Evolutionary conservation across 495 filamentous ascomycete species (phyloP), one percentile per base, ranked within the genome.

Genomic region (Aspergillus homomorphus): DNA sequence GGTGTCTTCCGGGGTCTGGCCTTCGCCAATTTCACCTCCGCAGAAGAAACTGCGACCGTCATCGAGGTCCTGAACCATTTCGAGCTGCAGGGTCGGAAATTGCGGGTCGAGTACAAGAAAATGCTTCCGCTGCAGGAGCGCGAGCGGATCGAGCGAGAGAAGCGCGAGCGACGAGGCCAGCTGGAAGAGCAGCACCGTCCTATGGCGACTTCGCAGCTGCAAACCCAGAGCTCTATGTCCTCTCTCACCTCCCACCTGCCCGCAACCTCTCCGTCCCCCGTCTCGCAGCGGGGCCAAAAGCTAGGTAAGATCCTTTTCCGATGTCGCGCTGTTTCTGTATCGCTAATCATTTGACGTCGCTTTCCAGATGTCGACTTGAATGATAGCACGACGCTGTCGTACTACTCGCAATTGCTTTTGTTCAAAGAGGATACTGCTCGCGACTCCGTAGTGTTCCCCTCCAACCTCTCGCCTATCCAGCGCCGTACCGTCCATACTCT

Each of bases 31-130:
- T 98, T 98, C 73, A 96, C 94, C 12, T 96, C 90, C 18, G 83
- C 94, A 1, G 88, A 96, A 57, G 94, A 98, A 66, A 98, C 94
- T 0, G 88, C 88, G 14, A 80, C 84, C 24, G 94, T 98, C 33
- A 98, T 98, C 64, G 86, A 94, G 21, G 75, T 86, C 48, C 83
- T 98, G 72, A 98, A 98, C 67, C 91, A 96, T 61, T 89, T 96
- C 71, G 94, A 98, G 67, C 82, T 98, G 16, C 90, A 96, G 69
- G 94, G 94, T 19, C 80, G 94, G 45, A 97, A 97, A 72, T 76
- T 98, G 66, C 82, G 94, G 41, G 94, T 98, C 14, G 94, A 98
- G 69, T 98, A 98, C 74, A 98, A 98, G 81, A 98, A 98, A 79
- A 98, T 98, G 94, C 82, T 98, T 20, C 94, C 94, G 12, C 79